Percentiles rank a stretch among this genome's conserved stretches.
Evolutionary conservation across 108 stramenopile species (phyloP).

Genomic region (Mayamaea pseudoterrestris): DNA sequence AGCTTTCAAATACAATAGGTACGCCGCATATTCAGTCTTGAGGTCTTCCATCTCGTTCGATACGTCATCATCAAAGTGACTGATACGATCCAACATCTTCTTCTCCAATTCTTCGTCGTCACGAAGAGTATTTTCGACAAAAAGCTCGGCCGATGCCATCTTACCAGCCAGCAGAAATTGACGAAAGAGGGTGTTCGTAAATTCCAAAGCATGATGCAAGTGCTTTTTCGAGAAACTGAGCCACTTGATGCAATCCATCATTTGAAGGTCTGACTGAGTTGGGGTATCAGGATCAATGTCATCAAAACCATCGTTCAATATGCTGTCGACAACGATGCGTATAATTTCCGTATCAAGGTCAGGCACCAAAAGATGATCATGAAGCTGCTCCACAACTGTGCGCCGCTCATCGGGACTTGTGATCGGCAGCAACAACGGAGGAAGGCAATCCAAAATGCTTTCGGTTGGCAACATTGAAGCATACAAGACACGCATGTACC

Average conservation of each 20-base stretch:
- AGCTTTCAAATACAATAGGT: conserved; percentile 26
- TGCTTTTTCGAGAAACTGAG: conserved; percentile 42
- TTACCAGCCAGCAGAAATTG: conserved; percentile 42
- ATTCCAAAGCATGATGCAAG: conserved; percentile 50
- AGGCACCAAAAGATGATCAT: conserved; percentile 29
- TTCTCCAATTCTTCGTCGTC: conserved; percentile 1
- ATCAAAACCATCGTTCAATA: neutral
- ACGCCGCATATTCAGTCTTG: conserved; percentile 19
- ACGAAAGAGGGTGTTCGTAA: conserved; percentile 53
- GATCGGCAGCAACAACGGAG: conserved; percentile 32
- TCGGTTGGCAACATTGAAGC: conserved; percentile 43
- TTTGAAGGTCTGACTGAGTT: conserved; percentile 20
- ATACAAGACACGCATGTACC: conserved; percentile 53
- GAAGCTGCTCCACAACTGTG: conserved; percentile 35
- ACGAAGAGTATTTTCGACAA: conserved; percentile 22
- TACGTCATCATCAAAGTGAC: neutral
- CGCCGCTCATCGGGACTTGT: conserved; percentile 36
- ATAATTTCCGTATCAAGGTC: conserved; percentile 15
- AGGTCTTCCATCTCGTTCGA: conserved; percentile 10
- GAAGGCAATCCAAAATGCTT: conserved; percentile 32
- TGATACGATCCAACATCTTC: conserved; percentile 4
- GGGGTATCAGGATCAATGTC: conserved; percentile 7
- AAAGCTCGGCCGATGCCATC: conserved; percentile 14
- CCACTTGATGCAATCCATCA: conserved; percentile 54
- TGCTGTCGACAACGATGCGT: neutral